Evolutionary conservation across 2,329 filamentous ascomycete species (phyloP).

Genomic region (Verticillium isaacii): DNA sequence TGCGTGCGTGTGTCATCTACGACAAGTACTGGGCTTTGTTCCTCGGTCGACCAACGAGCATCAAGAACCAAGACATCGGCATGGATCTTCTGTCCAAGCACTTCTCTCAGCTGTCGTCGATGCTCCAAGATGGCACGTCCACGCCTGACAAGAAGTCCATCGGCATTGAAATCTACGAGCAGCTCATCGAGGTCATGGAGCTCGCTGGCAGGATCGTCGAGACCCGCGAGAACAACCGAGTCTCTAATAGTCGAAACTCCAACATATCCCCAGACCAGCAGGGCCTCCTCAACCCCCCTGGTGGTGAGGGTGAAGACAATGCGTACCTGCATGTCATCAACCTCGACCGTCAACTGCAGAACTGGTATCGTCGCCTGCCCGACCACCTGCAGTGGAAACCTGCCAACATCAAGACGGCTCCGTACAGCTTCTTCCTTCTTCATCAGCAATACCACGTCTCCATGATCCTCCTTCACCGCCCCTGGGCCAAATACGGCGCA

Average conservation of each 20-base stretch:
- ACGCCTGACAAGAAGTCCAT: slow-evolving; percentile 18
- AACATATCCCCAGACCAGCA: slow-evolving; percentile 21
- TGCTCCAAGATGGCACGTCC: slow-evolving; percentile 21
- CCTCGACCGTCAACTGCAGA: slow-evolving; percentile 48
- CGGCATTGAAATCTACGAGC: slow-evolving; percentile 39
- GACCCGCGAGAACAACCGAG: slow-evolving; percentile 28
- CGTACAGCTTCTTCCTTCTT: slow-evolving; percentile 46
- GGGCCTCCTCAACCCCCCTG: slow-evolving; percentile 15
- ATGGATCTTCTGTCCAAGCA: slow-evolving; percentile 40
- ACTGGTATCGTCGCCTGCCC: slow-evolving; percentile 48
- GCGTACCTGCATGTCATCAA: slow-evolving; percentile 45
- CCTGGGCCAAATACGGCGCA: slow-evolving; percentile 46
- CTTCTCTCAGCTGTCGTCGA: slow-evolving; percentile 35
- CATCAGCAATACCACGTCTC: slow-evolving; percentile 52
- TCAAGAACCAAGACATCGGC: slow-evolving; percentile 47
- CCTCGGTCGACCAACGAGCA: slow-evolving; percentile 46
- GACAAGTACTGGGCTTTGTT: slow-evolving; percentile 54
- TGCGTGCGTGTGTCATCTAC: slow-evolving; percentile 47
- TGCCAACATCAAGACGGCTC: slow-evolving; percentile 44
- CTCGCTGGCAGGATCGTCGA: slow-evolving; percentile 48
- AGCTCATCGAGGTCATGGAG: slow-evolving; percentile 51
- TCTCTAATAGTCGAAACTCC: slow-evolving; percentile 23
- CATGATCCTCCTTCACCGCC: slow-evolving; percentile 47
- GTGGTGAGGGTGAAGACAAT: slow-evolving; percentile 31
- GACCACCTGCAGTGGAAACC: slow-evolving; percentile 43